phyloP scores from a whole-genome alignment of 108 stramenopile species.

The Fragilariopsis cylindrus region DNA sequence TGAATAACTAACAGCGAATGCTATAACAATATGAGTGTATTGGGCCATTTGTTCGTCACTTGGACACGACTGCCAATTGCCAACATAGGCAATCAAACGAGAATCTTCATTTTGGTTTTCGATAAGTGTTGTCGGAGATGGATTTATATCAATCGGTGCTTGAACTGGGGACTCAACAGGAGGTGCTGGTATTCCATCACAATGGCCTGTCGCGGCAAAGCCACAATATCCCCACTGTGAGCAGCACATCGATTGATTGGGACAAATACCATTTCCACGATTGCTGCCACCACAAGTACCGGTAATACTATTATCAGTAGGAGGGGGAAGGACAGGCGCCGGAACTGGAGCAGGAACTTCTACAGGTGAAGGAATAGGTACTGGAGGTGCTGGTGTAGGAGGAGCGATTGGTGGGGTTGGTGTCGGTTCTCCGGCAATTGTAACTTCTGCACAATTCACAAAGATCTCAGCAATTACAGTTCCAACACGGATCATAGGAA shows the following conservation, averaged over 20 bases:
- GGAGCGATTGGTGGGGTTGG: neutral
- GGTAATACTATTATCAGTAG: neutral
- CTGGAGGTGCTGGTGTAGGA: neutral
- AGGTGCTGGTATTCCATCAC: conserved; percentile 26
- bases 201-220: conserved; percentile 23
- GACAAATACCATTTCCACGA: conserved; percentile 15
- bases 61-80: conserved; percentile 67
- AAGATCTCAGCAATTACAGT: no score
- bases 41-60: conserved; percentile 41
- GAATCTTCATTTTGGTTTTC: conserved; percentile 7
- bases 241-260: conserved; percentile 26
- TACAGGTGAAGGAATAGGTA: neutral
- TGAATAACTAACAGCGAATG: conserved; percentile 57
- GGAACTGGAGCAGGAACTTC: no score
- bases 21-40: conserved; percentile 62
- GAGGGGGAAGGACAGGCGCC: no score
- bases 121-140: neutral
- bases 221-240: conserved; percentile 54
- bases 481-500: no score
- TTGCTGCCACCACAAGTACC: conserved; percentile 14
- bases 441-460: no score
- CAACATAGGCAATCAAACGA: conserved; percentile 53
- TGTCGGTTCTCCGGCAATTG: no score
- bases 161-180: conserved; percentile 23
- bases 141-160: neutral